Evolutionary conservation across 805 yeast genomes (phyloP), one percentile per base, ranked within the genome.

Genomic region (Diddensiella santjacobensis): DNA sequence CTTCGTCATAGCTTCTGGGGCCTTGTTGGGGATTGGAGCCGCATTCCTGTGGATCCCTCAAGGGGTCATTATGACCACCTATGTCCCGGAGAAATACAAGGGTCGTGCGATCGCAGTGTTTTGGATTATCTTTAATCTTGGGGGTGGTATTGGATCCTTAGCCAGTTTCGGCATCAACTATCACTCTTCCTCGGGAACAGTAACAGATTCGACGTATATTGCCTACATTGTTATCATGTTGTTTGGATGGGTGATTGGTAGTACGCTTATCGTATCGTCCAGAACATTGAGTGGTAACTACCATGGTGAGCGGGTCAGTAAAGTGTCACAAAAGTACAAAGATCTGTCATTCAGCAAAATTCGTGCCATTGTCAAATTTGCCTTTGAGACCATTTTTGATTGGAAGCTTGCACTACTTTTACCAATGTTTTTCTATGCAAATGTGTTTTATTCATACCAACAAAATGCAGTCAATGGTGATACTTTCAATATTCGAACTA

Each of bases 401-500:
- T 56, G 58, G 57, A 47, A 43, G 46, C 33, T 56, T 13, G 18
- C 49, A 37, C 17, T 33, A 8, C 55, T 79, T 61, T 70, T 79
- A 68, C 84, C 84, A 41, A 74, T 79, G 79, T 80, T 79, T 58
- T 75, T 77, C 57, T 72, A 80, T 23, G 78, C 84, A 36, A 80
- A 80, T 68, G 78, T 79, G 75, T 80, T 78, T 66, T 79, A 80
- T 69, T 76, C 84, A 23, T 80, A 80, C 64, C 84, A 80, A 65
- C 79, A 77, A 57, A 78, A 78, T 60, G 77, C 73, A 48, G 71
- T 75, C 63, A 80, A 79, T 58, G 78, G 75, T 29, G 75, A 73
- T 20, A 67, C 75, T 44, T 80, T 80, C 64, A 78, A 75, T 57
- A 63, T 79, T 48, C 71, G 83, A 61, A 77, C 84, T 10, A 71